Conservation (phyloP, 257 asterid species). For the Verbena officinalis region DNA sequence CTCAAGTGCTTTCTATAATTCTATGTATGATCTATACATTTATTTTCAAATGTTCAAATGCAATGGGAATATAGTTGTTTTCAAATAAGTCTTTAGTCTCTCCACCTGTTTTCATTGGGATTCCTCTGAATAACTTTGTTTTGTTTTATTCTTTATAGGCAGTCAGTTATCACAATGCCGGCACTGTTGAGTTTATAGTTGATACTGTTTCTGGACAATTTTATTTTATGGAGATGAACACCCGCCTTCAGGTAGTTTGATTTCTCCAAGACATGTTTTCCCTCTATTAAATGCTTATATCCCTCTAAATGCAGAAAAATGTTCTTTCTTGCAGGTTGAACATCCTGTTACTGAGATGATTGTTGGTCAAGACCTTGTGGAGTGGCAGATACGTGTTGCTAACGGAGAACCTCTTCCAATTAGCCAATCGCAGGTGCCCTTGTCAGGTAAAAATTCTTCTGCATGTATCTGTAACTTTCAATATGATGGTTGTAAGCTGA, state of each 20-base stretch:
- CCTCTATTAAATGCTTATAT: conserved; percentile 23
- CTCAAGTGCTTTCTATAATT: not conserved
- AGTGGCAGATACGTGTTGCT: conserved; percentile 97
- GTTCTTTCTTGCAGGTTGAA: conserved; percentile 65
- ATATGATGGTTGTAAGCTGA: conserved; percentile 13
- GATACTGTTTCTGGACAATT: conserved; percentile 86
- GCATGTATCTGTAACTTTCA: conserved; percentile 13
- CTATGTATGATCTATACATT: not conserved
- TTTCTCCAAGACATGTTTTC: conserved; percentile 24
- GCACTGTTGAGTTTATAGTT: conserved; percentile 96
- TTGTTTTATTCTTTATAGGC: conserved; percentile 58
- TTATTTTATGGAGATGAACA: conserved; percentile 99
- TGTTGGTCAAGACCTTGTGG: conserved; percentile 98
- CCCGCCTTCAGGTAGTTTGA: conserved; percentile 92
- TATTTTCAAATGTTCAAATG: conserved; percentile 5
- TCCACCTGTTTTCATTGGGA: not conserved
- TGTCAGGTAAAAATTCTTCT: conserved; percentile 56
- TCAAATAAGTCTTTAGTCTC: not conserved
- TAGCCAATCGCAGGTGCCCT: conserved; percentile 82
- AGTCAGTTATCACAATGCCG: conserved; percentile 89
- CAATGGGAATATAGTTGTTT: conserved; percentile 1
- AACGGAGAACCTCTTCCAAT: conserved; percentile 96
- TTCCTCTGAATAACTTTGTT: conserved; percentile 28
- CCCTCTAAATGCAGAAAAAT: conserved; percentile 27
- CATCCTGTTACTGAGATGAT: conserved; percentile 99